Evolutionary conservation across 306 rosid genomes (phyloP).

Genomic region (Inga leiocalycina): DNA sequence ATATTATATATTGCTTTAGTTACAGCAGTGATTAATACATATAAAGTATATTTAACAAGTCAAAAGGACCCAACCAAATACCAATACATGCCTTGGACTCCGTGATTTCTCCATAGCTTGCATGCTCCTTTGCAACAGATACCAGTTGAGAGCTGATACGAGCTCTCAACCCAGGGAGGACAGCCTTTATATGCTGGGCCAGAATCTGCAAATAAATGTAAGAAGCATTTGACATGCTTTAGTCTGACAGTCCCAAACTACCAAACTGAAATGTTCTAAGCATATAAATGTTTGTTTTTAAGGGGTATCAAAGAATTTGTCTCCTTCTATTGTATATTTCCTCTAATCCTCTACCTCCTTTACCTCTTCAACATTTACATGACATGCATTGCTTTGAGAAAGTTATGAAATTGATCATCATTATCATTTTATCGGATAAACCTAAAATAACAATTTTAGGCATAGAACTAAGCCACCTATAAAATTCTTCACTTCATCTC

Average conservation of each 20-base stretch:
- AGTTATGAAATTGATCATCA: slow-evolving; percentile 25
- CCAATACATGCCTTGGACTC: slow-evolving; percentile 78
- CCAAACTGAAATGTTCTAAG: background rate
- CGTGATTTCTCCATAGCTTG: slow-evolving; percentile 91
- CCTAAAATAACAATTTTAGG: background rate
- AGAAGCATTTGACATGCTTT: slow-evolving; percentile 27
- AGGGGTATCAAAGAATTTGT: background rate
- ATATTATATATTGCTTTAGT: slow-evolving; percentile 18
- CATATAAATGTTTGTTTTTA: slow-evolving; percentile 21
- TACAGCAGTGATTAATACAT: slow-evolving; percentile 3
- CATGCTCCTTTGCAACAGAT: slow-evolving; percentile 93
- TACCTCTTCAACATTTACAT: slow-evolving; percentile 24
- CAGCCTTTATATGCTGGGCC: slow-evolving; percentile 84
- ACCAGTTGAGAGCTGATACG: slow-evolving; percentile 84
- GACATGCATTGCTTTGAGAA: slow-evolving; percentile 10
- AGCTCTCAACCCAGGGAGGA: slow-evolving; percentile 89
- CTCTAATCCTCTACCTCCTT: slow-evolving; percentile 17
- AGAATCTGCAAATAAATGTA: slow-evolving; percentile 67
- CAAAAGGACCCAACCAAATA: slow-evolving; percentile 2
- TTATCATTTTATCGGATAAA: background rate
- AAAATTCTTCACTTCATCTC: slow-evolving; percentile 11
- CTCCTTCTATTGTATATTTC: slow-evolving; percentile 10
- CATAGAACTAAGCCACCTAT: slow-evolving; percentile 3
- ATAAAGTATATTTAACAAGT: slow-evolving; percentile 17
- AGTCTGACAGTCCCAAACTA: slow-evolving; percentile 14